Percentiles rank a stretch among this genome's conserved stretches.
Conservation (phyloP, 2,329 filamentous ascomycete species). For the Aspergillus sp. region DNA sequence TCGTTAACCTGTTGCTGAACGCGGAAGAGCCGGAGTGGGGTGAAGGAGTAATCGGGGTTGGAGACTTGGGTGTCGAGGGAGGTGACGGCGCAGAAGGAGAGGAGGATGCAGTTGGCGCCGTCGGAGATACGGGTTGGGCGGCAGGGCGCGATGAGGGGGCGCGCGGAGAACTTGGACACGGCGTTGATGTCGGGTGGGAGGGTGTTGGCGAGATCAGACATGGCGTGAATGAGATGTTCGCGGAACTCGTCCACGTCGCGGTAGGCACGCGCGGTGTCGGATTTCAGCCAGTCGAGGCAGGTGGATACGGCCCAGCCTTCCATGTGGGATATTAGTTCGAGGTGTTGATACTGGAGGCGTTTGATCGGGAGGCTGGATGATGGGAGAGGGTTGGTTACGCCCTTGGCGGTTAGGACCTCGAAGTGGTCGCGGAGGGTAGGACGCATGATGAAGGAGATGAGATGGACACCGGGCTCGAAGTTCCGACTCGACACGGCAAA, state of each 20-base stretch:
- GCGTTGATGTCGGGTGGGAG: conserved; percentile 42
- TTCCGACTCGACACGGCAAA: conserved; percentile 43
- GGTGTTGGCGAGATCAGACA: conserved; percentile 35
- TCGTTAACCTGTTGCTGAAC: conserved; percentile 63
- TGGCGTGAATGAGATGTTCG: conserved; percentile 45
- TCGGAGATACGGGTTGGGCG: conserved; percentile 19
- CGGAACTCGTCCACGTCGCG: conserved; percentile 38
- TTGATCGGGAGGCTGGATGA: conserved; percentile 55
- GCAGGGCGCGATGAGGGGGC: conserved; percentile 37
- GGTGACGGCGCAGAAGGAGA: conserved; percentile 61
- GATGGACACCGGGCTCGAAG: conserved; percentile 39
- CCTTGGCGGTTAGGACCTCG: conserved; percentile 60
- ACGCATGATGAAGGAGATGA: conserved; percentile 44
- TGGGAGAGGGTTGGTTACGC: conserved; percentile 60
- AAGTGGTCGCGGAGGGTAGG: conserved; percentile 58
- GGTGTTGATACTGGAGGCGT: conserved; percentile 55
- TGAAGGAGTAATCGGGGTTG: conserved; percentile 56
- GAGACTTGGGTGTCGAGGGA: conserved; percentile 58
- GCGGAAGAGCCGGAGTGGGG: conserved; percentile 65
- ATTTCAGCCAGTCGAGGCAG: conserved; percentile 36
- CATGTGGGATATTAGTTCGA: conserved; percentile 50
- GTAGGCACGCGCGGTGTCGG: conserved; percentile 23
- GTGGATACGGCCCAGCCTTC: conserved; percentile 39
- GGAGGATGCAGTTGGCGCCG: conserved; percentile 45
- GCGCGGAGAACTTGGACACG: conserved; percentile 37